Percentiles rank a stretch among this genome's conserved stretches.
Evolutionary conservation across 2,329 filamentous ascomycete species (phyloP).

Genomic region (Basipetospora chlamydospora): DNA sequence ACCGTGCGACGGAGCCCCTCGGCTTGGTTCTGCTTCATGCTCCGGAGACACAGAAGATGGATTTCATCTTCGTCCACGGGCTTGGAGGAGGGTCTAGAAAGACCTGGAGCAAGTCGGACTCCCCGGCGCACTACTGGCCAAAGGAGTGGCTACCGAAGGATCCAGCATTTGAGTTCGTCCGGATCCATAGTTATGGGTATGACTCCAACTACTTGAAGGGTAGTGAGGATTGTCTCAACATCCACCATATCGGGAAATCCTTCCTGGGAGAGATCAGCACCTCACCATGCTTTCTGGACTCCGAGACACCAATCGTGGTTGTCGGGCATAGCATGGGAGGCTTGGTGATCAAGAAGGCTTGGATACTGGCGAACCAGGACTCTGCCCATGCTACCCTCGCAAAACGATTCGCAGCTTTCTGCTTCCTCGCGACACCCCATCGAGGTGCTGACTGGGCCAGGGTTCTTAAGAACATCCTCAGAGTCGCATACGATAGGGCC

Average conservation of each 20-base stretch:
- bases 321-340: conserved; percentile 22
- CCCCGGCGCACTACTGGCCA: conserved; percentile 21
- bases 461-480: conserved; percentile 13
- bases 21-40: conserved; percentile 12
- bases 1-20: conserved; percentile 4
- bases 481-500: not conserved
- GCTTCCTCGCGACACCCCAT: conserved; percentile 19
- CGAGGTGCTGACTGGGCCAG: conserved; percentile 15
- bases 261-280: conserved; percentile 14
- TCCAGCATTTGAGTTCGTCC: conserved; percentile 12
- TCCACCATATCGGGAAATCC: conserved; percentile 18
- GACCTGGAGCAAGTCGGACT: conserved; percentile 20
- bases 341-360: conserved; percentile 19
- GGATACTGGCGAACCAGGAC: conserved; percentile 13
- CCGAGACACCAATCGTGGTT: conserved; percentile 14
- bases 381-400: conserved; percentile 8
- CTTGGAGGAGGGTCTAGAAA: conserved; percentile 21
- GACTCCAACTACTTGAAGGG: conserved; percentile 16
- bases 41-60: conserved; percentile 12
- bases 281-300: conserved; percentile 10
- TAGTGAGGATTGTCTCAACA: conserved; percentile 13
- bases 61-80: conserved; percentile 25
- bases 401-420: conserved; percentile 12
- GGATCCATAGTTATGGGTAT: conserved; percentile 19
- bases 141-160: conserved; percentile 20